These are phyloP conservation scores for Leccinum ochraceum DNA, from an alignment of 768 basidiomycete species.

Conservation along the genomic window DNA sequence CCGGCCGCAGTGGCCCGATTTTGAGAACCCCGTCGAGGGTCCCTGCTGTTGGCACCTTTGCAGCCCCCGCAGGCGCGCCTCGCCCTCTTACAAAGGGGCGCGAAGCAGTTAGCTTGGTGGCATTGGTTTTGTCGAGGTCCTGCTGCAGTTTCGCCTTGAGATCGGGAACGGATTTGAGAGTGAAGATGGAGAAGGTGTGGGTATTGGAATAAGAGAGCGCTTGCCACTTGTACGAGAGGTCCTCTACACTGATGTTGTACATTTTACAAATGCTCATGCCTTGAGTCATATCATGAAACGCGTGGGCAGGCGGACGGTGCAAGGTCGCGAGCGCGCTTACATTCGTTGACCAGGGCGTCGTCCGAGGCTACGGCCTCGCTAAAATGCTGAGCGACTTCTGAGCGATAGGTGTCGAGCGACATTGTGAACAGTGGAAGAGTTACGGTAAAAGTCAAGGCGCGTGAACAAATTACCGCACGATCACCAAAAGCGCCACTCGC, in stretches of 20 bases:
- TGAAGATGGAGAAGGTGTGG: slow-evolving; percentile 46
- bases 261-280: slow-evolving; percentile 66
- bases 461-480: too few species aligned
- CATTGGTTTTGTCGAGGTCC: slow-evolving; percentile 28
- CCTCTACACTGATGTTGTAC: slow-evolving; percentile 53
- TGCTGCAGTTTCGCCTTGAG: slow-evolving; percentile 47
- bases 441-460: too few species aligned
- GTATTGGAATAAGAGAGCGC: slow-evolving; percentile 41
- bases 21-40: slow-evolving; percentile 21
- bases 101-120: slow-evolving; percentile 36
- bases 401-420: slow-evolving; percentile 24
- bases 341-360: slow-evolving; percentile 51
- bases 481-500: slow-evolving; percentile 17
- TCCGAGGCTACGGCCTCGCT: slow-evolving; percentile 36
- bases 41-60: not conserved
- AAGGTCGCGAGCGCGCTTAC: slow-evolving; percentile 34
- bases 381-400: slow-evolving; percentile 28
- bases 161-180: slow-evolving; percentile 46
- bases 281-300: slow-evolving; percentile 29
- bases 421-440: slow-evolving; percentile 2
- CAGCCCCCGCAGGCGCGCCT: slow-evolving; percentile 4
- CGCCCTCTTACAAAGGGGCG: slow-evolving; percentile 18
- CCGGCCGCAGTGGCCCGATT: slow-evolving; percentile 8
- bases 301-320: slow-evolving; percentile 11
- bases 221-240: slow-evolving; percentile 70